Base-by-base conservation (phyloP, 2,329 filamentous ascomycete species). In the Dothistroma septosporum region DNA sequence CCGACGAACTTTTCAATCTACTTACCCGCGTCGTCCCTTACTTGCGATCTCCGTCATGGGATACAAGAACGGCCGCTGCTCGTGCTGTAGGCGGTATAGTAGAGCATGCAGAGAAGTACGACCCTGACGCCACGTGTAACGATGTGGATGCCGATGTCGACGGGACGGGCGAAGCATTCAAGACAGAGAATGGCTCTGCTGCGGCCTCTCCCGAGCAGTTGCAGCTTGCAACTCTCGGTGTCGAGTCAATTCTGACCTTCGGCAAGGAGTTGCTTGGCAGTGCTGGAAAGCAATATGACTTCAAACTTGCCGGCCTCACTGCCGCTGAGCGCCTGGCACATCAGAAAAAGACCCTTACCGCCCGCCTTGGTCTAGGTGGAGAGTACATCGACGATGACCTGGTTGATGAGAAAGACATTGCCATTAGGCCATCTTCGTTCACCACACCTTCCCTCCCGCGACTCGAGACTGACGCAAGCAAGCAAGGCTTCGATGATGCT, bases 1-100 rank as follows among this genome's bases (percentile, higher is more conserved):
- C 94, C 0, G 93, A 99, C 77, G 95, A 99, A 76, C 82, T 99
- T 1, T 97, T 97, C 78, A 97, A 97, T 73, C 83, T 99, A 7
- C 83, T 99, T 12, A 93, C 91, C 32, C 85, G 93, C 62, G 92
- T 99, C 33, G 87, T 99, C n/a, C 93, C 94, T 0, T 99, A 97
- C 76, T 83, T 99, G 32, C 87, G 91, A 61, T 93, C 94, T 68
- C 96, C 93, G 75, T 93, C 92, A 73, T 99, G 94, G 94, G 94
- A 99, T 73, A 99, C 94, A 28, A 84, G 95, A 68, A 92, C 89
- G 63, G 95, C 94, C 57, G 90, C 95, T 52, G 92, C 93, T 68
- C 96, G 93, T 77, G 94, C 94, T 21, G 88, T 99, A 61, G 93
- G 93, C 61, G 92, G 93, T 70, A 97, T 99, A 66, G 87, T 96